Conservation (phyloP, 352 stramenopile species). For the Phytophthora citrophthora region DNA sequence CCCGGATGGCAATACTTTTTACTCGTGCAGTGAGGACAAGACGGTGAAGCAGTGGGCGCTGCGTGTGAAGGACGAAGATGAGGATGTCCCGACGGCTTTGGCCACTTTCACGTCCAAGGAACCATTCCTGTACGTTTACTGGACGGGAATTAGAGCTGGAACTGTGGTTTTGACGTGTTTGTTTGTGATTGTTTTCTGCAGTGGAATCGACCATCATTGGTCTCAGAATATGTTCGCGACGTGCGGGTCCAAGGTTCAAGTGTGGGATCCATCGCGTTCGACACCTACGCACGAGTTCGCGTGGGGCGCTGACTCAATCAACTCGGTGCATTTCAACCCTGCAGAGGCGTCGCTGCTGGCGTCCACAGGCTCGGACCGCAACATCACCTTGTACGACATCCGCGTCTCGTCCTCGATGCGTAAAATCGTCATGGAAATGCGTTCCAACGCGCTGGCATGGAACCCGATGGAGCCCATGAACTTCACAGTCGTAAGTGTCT, state of each 20-base stretch:
- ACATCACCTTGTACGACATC: conserved; percentile 94
- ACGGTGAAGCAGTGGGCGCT: conserved; percentile 94
- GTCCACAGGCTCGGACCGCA: conserved; percentile 94
- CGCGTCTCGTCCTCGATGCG: conserved; percentile 93
- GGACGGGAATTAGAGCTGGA: not conserved
- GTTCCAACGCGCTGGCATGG: conserved; percentile 98
- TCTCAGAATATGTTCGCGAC: conserved; percentile 92
- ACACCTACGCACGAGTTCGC: conserved; percentile 94
- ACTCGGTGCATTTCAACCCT: conserved; percentile 95
- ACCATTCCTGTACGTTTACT: conserved; percentile 69
- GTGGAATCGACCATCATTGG: conserved; percentile 98
- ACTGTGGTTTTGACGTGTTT: conserved; percentile 7
- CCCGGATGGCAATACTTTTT: conserved; percentile 87
- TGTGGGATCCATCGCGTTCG: conserved; percentile 96
- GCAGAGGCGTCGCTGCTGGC: conserved; percentile 95
- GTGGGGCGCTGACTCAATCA: conserved; percentile 97
- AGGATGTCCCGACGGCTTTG: conserved; percentile 73
- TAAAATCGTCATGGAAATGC: conserved; percentile 97
- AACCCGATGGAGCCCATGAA: conserved; percentile 99
- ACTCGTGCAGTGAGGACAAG: conserved; percentile 96
- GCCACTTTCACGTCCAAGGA: conserved; percentile 87
- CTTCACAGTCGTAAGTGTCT: conserved; percentile 92
- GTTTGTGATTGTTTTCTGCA: conserved; percentile 58
- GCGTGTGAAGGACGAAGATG: conserved; percentile 71
- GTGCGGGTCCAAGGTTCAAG: conserved; percentile 93